Percentiles rank a stretch among this genome's conserved stretches.
These are phyloP conservation scores for Metarhizium anisopliae DNA, from an alignment of 2,329 filamentous ascomycete genomes.

Conservation along the genomic window DNA sequence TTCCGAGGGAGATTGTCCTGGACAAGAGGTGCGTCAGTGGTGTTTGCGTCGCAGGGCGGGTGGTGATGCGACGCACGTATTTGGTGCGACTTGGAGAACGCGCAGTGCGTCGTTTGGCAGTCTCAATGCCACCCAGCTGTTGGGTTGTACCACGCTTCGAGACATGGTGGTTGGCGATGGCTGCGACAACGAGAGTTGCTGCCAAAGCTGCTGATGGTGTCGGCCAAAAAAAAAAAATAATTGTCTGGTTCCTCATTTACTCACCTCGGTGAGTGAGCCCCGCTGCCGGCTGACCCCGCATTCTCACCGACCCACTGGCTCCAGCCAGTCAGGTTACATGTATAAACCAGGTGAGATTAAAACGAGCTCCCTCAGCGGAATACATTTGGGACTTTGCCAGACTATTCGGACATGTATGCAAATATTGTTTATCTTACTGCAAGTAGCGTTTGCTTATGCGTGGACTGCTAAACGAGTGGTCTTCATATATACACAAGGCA, in stretches of 20 bases:
- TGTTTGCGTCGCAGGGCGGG: not conserved
- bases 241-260: not conserved
- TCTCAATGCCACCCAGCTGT: constrained; percentile 51
- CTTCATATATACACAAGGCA: no score
- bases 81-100: constrained; percentile 48
- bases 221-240: constrained; percentile 1
- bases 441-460: no score
- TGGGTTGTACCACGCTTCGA: constrained; percentile 34
- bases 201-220: not conserved
- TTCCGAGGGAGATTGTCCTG: constrained; percentile 80
- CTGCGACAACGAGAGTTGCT: not conserved
- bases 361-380: no score
- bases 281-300: constrained; percentile 8
- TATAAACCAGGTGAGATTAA: not conserved
- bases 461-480: no score
- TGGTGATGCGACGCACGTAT: constrained; percentile 38
- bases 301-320: not conserved
- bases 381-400: no score
- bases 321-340: not conserved
- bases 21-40: constrained; percentile 16
- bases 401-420: no score
- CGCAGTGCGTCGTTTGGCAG: constrained; percentile 50
- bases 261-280: constrained; percentile 22
- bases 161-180: constrained; percentile 13
- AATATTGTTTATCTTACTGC: no score